phyloP scores from a whole-genome alignment of 2,329 filamentous ascomycete genomes.

The Pseudopyricularia cyperi region DNA sequence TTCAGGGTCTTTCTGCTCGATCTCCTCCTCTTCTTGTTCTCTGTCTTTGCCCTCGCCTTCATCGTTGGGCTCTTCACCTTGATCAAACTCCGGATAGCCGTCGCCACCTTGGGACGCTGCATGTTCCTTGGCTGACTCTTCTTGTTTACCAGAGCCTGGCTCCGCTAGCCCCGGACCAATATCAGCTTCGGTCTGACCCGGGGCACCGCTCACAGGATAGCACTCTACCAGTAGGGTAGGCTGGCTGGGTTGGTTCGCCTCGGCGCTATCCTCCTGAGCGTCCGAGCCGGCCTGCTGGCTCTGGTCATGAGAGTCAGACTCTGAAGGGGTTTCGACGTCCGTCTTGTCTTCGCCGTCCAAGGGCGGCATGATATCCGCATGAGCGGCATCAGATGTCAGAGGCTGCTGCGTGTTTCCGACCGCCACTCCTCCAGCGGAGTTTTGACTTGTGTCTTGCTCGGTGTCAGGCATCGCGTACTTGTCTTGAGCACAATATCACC shows the following conservation, averaged over 20 bases:
- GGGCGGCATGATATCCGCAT: background rate
- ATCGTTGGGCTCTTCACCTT: background rate
- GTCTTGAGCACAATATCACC: background rate
- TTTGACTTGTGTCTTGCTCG: background rate
- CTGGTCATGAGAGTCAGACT: background rate
- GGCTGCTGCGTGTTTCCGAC: background rate
- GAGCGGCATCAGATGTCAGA: background rate
- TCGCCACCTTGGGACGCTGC: background rate
- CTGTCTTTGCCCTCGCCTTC: background rate
- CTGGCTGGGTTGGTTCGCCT: background rate
- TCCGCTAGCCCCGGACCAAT: background rate
- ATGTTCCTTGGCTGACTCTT: background rate
- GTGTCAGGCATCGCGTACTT: background rate
- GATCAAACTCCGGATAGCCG: background rate
- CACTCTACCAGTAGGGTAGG: background rate
- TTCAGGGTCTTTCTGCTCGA: background rate
- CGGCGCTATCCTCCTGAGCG: background rate
- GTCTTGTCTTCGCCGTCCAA: background rate
- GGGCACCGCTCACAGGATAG: background rate
- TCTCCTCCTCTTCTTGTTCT: background rate
- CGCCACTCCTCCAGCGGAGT: background rate
- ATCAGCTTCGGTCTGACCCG: background rate
- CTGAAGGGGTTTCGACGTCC: background rate
- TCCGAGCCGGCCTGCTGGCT: background rate
- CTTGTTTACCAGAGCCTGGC: background rate